Percentiles rank a stretch among this genome's conserved stretches.
These are phyloP conservation scores for Colletotrichum sp. DNA, from an alignment of 2,329 filamentous ascomycete species.

Conservation along the genomic window DNA sequence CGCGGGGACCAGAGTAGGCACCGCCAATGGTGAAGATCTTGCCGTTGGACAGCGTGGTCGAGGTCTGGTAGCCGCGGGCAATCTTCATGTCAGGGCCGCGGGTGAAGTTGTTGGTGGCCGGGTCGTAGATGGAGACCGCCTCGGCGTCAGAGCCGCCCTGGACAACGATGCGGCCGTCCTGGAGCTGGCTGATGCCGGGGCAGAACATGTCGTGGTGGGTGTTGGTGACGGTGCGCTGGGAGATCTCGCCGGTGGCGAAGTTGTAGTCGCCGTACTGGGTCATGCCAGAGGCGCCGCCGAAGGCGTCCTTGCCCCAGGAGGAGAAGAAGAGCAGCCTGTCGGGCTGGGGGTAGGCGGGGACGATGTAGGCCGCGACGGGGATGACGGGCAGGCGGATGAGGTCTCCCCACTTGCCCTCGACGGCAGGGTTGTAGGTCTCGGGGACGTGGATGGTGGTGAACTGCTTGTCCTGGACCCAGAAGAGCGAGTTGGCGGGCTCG, in stretches of 20 bases:
- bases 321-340: slow-evolving; percentile 28
- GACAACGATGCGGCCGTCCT: slow-evolving; percentile 54
- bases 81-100: slow-evolving; percentile 47
- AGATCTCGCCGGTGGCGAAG: slow-evolving; percentile 29
- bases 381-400: slow-evolving; percentile 28
- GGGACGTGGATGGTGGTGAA: slow-evolving; percentile 28
- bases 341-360: slow-evolving; percentile 27
- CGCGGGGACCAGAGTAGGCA: slow-evolving; percentile 50
- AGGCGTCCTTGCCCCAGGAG: slow-evolving; percentile 28
- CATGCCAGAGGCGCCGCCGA: slow-evolving; percentile 23
- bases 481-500: slow-evolving; percentile 10
- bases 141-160: slow-evolving; percentile 56
- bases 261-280: slow-evolving; percentile 28
- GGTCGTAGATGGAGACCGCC: slow-evolving; percentile 54
- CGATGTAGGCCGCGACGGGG: slow-evolving; percentile 31
- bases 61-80: slow-evolving; percentile 57
- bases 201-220: slow-evolving; percentile 63
- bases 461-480: slow-evolving; percentile 23
- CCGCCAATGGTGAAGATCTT: slow-evolving; percentile 64
- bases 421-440: slow-evolving; percentile 20
- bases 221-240: slow-evolving; percentile 36
- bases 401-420: slow-evolving; percentile 28
- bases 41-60: slow-evolving; percentile 55
- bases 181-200: slow-evolving; percentile 57
- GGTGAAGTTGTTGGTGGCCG: slow-evolving; percentile 40